Evolutionary conservation across 176 grass and related monocot genomes (phyloP).

Genomic region (Poa pratensis): DNA sequence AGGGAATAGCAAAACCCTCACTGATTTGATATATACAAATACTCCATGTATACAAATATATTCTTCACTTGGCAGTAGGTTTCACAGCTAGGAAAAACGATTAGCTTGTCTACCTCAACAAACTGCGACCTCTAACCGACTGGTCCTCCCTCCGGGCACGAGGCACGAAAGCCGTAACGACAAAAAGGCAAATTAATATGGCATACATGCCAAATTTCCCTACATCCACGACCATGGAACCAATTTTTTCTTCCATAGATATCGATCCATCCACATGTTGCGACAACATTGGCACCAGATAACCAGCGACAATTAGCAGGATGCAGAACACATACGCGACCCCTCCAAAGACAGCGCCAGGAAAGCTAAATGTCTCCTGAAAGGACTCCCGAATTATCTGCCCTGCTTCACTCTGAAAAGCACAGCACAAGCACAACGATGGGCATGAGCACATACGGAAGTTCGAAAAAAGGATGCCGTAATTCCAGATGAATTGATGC

Average conservation of each 20-base stretch:
- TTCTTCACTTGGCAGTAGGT: background rate
- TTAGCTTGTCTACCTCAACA: constrained; percentile 19
- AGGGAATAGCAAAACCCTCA: background rate
- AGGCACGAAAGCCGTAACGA: background rate
- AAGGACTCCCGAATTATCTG: background rate
- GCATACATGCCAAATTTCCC: background rate
- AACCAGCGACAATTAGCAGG: background rate
- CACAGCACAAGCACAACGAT: background rate
- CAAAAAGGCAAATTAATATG: background rate
- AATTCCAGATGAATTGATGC: background rate
- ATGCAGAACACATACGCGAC: background rate
- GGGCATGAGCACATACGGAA: background rate
- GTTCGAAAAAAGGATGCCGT: background rate
- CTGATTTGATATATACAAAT: background rate
- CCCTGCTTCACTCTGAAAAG: background rate
- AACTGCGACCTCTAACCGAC: background rate
- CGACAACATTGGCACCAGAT: background rate
- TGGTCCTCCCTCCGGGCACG: background rate
- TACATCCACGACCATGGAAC: background rate
- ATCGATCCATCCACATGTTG: background rate
- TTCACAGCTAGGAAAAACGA: no score
- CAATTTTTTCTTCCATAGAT: background rate
- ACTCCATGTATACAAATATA: background rate
- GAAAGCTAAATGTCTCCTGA: background rate
- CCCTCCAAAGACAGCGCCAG: background rate